Base-by-base conservation (phyloP, 495 filamentous ascomycete genomes). In the Diplogelasinospora grovesii region DNA sequence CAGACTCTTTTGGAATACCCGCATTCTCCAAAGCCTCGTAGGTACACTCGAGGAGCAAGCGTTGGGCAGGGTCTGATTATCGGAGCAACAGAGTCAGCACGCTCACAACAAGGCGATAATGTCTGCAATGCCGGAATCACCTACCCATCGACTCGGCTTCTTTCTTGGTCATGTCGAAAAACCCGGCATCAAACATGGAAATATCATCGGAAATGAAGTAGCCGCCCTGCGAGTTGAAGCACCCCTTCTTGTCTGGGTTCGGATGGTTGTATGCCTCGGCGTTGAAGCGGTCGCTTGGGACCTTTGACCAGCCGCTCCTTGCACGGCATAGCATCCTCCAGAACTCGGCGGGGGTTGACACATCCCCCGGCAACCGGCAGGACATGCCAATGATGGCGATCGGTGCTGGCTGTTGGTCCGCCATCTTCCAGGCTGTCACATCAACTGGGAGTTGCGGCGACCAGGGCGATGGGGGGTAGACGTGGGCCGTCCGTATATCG, bases 241-340 rank as follows among this genome's bases (percentile, higher is more conserved):
- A 50, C 8, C 62, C 64, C 39, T 56, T 61, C 43, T 64, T 62
- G 41, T 61, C 62, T 4, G 61, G 64, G 40, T 66, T 63, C 3
- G 79, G 82, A 46, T 89, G 83, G 18, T 77, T 77, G 41, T 85
- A 78, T 5, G 82, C 80, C 50, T 84, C 77, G 14, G 56, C 50
- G 43, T 61, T 65, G 68, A 85, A 92, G 20, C 86, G 79, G 43
- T 83, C 77, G 14, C 67, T 48, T 0, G 86, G 86, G 35, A 83
- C 59, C 41, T 61, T 52, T 4, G 53, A 59, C 64, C 63, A 66
- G 10, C 56, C 65, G 36, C 51, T 57, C n/a, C 56, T 41, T 22
- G 52, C 53, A 15, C 56, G 59, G 38, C 57, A 52, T 4, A 74
- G 50, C 55, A 74, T 53, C 2, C 71, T 58, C 54, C 69, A 75